Evolutionary conservation across 2,329 filamentous ascomycete genomes (phyloP), one percentile per base, ranked within the genome.

Genomic region (Hypoxylon sp.): DNA sequence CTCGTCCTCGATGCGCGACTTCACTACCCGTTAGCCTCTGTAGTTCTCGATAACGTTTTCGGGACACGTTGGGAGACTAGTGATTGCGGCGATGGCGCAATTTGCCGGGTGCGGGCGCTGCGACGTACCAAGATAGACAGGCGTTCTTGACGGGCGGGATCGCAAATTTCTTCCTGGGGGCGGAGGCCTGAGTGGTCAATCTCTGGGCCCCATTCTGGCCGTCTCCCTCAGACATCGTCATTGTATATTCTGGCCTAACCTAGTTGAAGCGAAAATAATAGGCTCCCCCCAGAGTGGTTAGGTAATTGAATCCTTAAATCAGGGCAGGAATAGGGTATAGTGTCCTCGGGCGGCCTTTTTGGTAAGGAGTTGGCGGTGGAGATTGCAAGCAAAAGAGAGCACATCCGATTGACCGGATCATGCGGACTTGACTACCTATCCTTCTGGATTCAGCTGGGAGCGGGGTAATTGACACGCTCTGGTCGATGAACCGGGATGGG

Each of bases 61-160:
- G 31, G 44, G 35, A 35, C 40, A 35, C 3, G n/a, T 40, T 35
- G 37, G 46, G 46, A 40, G 51, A 27, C 51, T 42, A 51, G 63
- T 46, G 62, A n/a, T 44, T 48, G 35, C 42, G 27, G 42, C 57
- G 54, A 63, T 58, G 35, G 68, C 42, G 61, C 54, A 66, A 65
- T 63, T n/a, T n/a, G 7, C 30, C 42, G 20, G 20, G 33, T 8
- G 31, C 8, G 31, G 50, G n/a, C 51, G 65, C 33, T 66, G 57
- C 59, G 62, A 78, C 81, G 66, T 81, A 85, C 84, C 84, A 86
- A 59, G 83, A 81, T 63, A 86, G 79, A 71, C 84, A 86, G 22
- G 84, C 84, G 56, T 84, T 79, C 74, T 86, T 86, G 30, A 85
- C 84, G 1, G 84, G 84, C 54, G 84, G 84, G 30, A 80, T 79